Evolutionary conservation across 208 protist species (phyloP), one percentile per base, ranked within the genome.

Genomic region (Wallacemonas sp.): DNA sequence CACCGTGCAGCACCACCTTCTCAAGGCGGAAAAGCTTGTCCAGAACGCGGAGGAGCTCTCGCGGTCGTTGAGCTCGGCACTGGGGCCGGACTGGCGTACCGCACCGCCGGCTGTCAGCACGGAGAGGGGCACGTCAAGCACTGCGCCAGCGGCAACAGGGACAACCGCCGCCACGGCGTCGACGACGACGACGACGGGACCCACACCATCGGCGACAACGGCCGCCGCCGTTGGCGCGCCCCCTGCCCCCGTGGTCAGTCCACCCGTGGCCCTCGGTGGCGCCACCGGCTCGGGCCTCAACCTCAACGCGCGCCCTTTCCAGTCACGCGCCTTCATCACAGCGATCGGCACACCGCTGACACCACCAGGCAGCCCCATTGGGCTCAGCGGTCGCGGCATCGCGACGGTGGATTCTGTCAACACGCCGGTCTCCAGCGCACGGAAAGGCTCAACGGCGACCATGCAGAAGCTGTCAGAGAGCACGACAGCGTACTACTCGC

Each of bases 31-130:
- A 3, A 34, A 32, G 0, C 58, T 83, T 9, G 63, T 88, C 8
- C 65, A 77, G 9, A 92, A 89, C 45, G 46, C 41, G 10, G 64
- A 68, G 5, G 82, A 89, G 73, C n/a, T 89, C n/a, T 50, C 48
- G 8, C n/a, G n/a, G 26, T 50, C 63, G 3, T 45, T 89, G 24
- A 72, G 83, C 46, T 66, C 46, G 3, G 24, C 53, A 12, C 64
- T 89, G 21, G 80, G 82, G 1, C 33, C 29, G 34, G 71, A 73
- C 21, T 87, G 79, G 85, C 76, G 76, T 1, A 10, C 22, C 27
- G 9, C 17, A 9, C 27, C 36, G 1, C 13, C 53, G 19, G 32
- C 24, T 32, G 29, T 36, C 19, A 27, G 41, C 24, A 24, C 54
- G 33, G 19, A n/a, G n/a, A n/a, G n/a, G n/a, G n/a, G n/a, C n/a